These are phyloP conservation scores for Microstegium vimineum DNA, from an alignment of 176 grass and related monocot species.

Conservation along the genomic window DNA sequence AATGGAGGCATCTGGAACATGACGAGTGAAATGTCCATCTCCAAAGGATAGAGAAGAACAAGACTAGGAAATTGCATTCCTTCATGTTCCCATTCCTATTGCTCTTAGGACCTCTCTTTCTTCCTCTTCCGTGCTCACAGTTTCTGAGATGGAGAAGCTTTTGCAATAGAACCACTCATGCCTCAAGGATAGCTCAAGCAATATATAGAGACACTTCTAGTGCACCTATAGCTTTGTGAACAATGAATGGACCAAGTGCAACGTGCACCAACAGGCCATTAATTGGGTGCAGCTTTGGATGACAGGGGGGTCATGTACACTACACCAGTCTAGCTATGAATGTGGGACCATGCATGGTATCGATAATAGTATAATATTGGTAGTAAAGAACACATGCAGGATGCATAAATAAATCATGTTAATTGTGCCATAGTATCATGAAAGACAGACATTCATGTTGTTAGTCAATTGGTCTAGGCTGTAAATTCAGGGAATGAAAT, in stretches of 20 bases:
- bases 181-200: background rate
- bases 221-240: background rate
- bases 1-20: conserved; percentile 29
- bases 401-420: background rate
- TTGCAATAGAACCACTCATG: background rate
- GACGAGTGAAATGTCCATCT: too few species aligned
- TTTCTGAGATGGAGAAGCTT: background rate
- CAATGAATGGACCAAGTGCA: background rate
- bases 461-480: background rate
- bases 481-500: background rate
- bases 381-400: background rate
- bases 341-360: background rate
- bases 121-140: conserved; percentile 9
- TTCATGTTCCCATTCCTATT: conserved; percentile 15
- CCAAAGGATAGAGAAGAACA: too few species aligned
- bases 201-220: too few species aligned
- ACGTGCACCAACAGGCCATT: background rate
- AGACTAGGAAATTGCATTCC: background rate
- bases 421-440: background rate
- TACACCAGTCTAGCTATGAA: background rate
- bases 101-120: conserved; percentile 13
- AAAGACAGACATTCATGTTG: background rate
- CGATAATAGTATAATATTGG: too few species aligned
- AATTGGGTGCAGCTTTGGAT: background rate
- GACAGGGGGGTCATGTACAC: background rate